Conservation (phyloP, 2,329 filamentous ascomycete species). For the Ascochyta rabiei region DNA sequence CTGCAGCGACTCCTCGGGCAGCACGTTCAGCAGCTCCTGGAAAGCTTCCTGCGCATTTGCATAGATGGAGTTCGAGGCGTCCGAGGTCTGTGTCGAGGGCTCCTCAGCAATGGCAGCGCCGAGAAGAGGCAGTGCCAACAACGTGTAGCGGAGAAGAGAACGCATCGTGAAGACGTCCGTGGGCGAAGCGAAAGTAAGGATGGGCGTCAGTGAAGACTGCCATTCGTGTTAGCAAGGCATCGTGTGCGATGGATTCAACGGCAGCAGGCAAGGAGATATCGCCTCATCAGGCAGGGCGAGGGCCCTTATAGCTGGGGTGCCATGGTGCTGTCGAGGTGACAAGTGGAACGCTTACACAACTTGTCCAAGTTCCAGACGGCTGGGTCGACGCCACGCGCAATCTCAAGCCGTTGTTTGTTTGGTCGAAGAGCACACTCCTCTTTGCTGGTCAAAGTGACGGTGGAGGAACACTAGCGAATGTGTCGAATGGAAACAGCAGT, state of each 20-base stretch:
- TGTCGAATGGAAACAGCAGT: slow-evolving; percentile 1
- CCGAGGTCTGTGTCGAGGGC: slow-evolving; percentile 23
- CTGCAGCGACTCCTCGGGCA: slow-evolving; percentile 68
- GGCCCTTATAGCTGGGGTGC: slow-evolving; percentile 5
- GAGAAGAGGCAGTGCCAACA: slow-evolving; percentile 42
- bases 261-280: slow-evolving; percentile 6
- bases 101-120: slow-evolving; percentile 28
- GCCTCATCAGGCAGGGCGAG: slow-evolving; percentile 10
- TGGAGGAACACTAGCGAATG: slow-evolving; percentile 11
- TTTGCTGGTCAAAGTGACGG: slow-evolving; percentile 4
- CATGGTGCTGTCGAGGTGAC: background rate
- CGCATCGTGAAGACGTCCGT: slow-evolving; percentile 32
- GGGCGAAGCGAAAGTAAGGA: slow-evolving; percentile 5
- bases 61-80: slow-evolving; percentile 33
- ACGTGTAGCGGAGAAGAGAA: slow-evolving; percentile 35
- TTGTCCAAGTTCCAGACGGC: background rate
- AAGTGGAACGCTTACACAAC: slow-evolving; percentile 15
- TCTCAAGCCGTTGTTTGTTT: background rate
- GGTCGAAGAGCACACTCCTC: slow-evolving; percentile 3
- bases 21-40: slow-evolving; percentile 61
- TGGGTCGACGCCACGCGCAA: slow-evolving; percentile 17
- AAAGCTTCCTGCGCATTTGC: slow-evolving; percentile 53
- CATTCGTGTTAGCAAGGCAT: slow-evolving; percentile 27
- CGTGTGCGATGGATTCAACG: background rate
- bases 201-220: slow-evolving; percentile 15